A percentile compares a stretch with the other conserved stretches of the same genome.
These are phyloP conservation scores for Sphaerulina musiva DNA, from an alignment of 2,329 filamentous ascomycete species.

Conservation along the genomic window DNA sequence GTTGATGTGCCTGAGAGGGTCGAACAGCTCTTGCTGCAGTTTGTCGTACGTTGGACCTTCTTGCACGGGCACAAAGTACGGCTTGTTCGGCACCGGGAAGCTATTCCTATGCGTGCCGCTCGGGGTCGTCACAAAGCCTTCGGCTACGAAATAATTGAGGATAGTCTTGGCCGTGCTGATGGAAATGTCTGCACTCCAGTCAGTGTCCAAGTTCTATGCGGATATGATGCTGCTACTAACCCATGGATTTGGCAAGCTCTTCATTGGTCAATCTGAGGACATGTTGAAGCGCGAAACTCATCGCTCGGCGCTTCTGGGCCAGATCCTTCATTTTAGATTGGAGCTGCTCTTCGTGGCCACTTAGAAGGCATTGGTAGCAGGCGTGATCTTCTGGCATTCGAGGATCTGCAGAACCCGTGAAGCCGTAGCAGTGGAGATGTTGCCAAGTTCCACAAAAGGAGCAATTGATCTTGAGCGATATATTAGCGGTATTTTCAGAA, in stretches of 20 bases:
- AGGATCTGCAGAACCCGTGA: conserved; percentile 33
- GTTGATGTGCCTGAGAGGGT: conserved; percentile 25
- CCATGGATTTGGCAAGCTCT: conserved; percentile 17
- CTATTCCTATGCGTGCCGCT: conserved; percentile 17
- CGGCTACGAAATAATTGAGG: conserved; percentile 17
- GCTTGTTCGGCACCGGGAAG: conserved; percentile 17
- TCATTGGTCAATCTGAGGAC: conserved; percentile 19
- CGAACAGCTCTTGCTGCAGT: conserved; percentile 26
- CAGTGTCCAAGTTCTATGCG: neutral
- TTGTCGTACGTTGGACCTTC: conserved; percentile 17
- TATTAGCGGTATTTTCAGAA: neutral
- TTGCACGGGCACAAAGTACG: conserved; percentile 20
- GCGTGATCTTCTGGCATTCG: conserved; percentile 39
- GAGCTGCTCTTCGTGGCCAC: conserved; percentile 10
- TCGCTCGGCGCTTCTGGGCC: conserved; percentile 22
- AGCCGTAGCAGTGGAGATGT: conserved; percentile 45
- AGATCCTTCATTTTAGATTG: conserved; percentile 20
- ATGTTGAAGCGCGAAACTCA: conserved; percentile 20
- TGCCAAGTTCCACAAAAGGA: conserved; percentile 42
- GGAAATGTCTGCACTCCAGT: conserved; percentile 16
- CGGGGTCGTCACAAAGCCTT: conserved; percentile 21
- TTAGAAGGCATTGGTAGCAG: conserved; percentile 44
- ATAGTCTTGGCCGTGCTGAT: conserved; percentile 12
- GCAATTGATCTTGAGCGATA: conserved; percentile 38
- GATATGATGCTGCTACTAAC: conserved; percentile 10